phyloP scores from a whole-genome alignment of 2,329 filamentous ascomycete species.

The Corinectria fuckeliana region DNA sequence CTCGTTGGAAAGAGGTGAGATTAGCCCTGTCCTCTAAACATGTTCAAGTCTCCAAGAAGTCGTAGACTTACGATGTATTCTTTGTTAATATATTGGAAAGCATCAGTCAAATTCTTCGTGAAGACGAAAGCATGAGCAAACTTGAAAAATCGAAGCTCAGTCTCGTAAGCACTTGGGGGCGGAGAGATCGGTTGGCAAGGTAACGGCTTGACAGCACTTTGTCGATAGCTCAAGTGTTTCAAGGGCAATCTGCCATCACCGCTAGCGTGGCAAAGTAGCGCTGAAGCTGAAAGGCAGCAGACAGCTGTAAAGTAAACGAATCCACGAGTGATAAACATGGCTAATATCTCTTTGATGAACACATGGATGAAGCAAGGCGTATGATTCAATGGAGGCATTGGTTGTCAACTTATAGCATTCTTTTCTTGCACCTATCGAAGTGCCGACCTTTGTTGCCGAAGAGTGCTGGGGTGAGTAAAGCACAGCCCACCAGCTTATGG shows the following conservation, averaged over 20 bases:
- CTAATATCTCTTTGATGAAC: background rate
- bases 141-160: background rate
- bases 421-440: background rate
- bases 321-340: background rate
- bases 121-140: conserved; percentile 1
- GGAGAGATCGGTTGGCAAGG: background rate
- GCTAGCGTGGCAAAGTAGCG: background rate
- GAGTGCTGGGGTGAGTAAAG: background rate
- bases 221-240: background rate
- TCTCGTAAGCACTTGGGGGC: background rate
- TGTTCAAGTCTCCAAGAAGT: background rate
- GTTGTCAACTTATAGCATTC: background rate
- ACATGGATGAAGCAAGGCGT: background rate
- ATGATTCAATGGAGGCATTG: background rate
- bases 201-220: background rate
- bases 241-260: no score
- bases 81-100: background rate
- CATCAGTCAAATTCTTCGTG: background rate
- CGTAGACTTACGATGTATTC: background rate
- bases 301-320: background rate
- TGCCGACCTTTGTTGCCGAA: background rate
- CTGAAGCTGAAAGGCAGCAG: background rate
- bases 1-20: background rate
- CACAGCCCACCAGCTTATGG: background rate
- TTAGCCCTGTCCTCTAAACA: background rate